Percentiles rank a stretch among this genome's conserved stretches.
Evolutionary conservation across 306 rosid genomes (phyloP).

Genomic region (Mimosa bimucronata): DNA sequence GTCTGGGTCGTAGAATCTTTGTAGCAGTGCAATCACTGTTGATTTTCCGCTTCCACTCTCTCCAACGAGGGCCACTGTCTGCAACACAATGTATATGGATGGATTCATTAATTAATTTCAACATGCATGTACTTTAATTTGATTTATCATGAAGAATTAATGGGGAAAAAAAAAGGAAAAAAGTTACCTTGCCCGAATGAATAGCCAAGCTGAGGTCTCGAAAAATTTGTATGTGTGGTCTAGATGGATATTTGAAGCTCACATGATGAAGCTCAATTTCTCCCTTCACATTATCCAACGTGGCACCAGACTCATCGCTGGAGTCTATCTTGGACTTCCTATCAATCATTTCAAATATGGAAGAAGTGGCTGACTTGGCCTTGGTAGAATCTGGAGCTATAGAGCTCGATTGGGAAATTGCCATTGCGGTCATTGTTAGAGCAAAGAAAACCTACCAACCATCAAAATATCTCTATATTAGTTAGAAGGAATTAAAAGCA

Average conservation of each 20-base stretch:
- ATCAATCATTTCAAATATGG: constrained; percentile 67
- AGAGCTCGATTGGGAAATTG: constrained; percentile 65
- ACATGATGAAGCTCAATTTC: constrained; percentile 66
- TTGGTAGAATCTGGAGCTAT: constrained; percentile 59
- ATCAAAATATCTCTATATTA: background rate
- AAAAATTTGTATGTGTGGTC: constrained; percentile 72
- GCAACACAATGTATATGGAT: constrained; percentile 16
- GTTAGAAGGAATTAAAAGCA: background rate
- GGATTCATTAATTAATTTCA: background rate
- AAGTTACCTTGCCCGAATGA: constrained; percentile 65
- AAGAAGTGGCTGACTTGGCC: constrained; percentile 66
- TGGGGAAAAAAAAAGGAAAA: background rate
- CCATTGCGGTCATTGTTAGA: constrained; percentile 73
- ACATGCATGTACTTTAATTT: background rate
- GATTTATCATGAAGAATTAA: background rate
- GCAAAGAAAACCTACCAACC: constrained; percentile 71
- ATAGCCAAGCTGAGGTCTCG: constrained; percentile 64
- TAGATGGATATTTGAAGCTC: constrained; percentile 72
- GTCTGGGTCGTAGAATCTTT: constrained; percentile 80
- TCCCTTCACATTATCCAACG: constrained; percentile 54
- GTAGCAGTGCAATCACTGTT: constrained; percentile 67
- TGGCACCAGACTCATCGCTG: constrained; percentile 58
- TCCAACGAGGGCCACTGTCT: constrained; percentile 82
- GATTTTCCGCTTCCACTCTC: constrained; percentile 93
- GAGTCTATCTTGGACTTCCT: constrained; percentile 65